A percentile compares a stretch with the other conserved stretches of the same genome.
These are phyloP conservation scores for Cladosporium velox DNA, from an alignment of 2,329 filamentous ascomycete species.

Conservation along the genomic window DNA sequence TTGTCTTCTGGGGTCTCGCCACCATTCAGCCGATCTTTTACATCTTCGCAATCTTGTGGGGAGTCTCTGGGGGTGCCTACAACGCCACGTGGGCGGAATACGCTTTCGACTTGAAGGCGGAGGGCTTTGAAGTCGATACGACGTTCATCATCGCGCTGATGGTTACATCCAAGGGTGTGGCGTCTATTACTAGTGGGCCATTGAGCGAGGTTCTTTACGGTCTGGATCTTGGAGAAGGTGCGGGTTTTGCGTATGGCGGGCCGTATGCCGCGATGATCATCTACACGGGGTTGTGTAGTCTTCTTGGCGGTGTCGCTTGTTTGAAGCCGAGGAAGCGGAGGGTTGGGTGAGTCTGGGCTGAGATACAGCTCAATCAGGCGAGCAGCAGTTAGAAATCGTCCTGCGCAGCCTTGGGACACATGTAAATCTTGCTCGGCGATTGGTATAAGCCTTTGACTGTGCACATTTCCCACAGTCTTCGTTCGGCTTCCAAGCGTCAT, in stretches of 20 bases:
- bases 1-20: conserved; percentile 51
- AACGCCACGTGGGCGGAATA: conserved; percentile 39
- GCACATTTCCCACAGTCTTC: no score
- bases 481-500: no score
- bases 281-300: conserved; percentile 46
- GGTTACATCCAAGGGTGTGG: conserved; percentile 53
- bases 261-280: conserved; percentile 46
- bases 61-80: conserved; percentile 45
- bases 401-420: no score
- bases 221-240: conserved; percentile 37
- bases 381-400: no score
- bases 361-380: no score
- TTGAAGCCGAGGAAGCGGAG: conserved; percentile 2
- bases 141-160: conserved; percentile 53
- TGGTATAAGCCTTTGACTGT: no score
- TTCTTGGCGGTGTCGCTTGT: conserved; percentile 32
- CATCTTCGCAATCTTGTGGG: conserved; percentile 47
- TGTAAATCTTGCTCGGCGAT: no score
- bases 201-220: conserved; percentile 50
- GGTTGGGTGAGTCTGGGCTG: no score
- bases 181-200: conserved; percentile 54
- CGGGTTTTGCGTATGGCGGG: conserved; percentile 45
- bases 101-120: conserved; percentile 27
- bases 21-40: conserved; percentile 45
- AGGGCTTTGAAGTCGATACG: conserved; percentile 40